These are phyloP conservation scores for Aspergillus caelatus DNA, from an alignment of 2,329 filamentous ascomycete genomes.

Conservation along the genomic window DNA sequence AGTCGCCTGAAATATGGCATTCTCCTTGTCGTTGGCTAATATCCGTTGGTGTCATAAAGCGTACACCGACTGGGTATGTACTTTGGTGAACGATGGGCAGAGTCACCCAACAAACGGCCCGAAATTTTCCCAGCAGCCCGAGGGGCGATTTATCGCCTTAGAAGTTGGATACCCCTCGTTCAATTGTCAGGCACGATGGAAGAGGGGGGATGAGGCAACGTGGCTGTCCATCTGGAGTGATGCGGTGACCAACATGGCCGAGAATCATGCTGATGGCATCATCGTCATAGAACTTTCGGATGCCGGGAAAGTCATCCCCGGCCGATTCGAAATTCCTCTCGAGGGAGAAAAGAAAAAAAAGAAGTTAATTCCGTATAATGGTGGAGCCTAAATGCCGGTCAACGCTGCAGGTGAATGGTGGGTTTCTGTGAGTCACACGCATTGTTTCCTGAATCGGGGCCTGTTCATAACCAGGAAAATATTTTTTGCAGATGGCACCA, in stretches of 20 bases:
- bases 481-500: neutral
- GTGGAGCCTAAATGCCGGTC: slow-evolving; percentile 3
- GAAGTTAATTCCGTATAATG: neutral
- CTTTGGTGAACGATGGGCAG: neutral
- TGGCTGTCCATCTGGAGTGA: neutral
- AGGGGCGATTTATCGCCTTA: neutral
- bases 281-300: neutral
- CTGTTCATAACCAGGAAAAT: neutral
- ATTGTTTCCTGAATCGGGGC: neutral
- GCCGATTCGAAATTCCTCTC: neutral
- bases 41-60: neutral
- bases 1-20: neutral
- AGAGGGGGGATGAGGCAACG: neutral
- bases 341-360: neutral
- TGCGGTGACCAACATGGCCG: neutral
- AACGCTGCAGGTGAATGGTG: neutral
- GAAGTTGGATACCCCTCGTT: neutral
- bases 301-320: neutral
- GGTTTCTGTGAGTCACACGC: slow-evolving; percentile 4
- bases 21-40: neutral
- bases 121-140: neutral
- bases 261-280: neutral
- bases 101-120: slow-evolving; percentile 1
- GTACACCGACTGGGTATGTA: neutral
- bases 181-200: neutral